Conservation (phyloP, 73 alveolate genomes). For the Paramecium primaurelia region DNA sequence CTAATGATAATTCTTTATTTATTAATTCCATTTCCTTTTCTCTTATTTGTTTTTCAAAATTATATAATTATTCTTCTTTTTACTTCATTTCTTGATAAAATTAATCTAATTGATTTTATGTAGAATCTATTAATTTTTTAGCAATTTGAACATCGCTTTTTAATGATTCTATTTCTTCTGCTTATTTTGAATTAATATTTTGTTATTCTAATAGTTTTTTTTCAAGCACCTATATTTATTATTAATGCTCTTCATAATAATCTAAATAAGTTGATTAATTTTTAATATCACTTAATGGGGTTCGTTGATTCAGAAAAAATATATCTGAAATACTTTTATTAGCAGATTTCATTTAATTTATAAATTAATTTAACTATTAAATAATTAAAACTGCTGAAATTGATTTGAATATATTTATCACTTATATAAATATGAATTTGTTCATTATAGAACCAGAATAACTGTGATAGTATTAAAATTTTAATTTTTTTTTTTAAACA, state of each 20-base stretch:
- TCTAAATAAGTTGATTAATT: background rate
- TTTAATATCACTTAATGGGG: background rate
- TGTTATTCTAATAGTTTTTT: conserved; percentile 9
- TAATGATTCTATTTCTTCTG: background rate
- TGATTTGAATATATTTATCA: background rate
- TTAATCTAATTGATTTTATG: background rate
- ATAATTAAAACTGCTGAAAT: background rate
- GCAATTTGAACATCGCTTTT: background rate
- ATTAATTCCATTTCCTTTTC: conserved; percentile 52
- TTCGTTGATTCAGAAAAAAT: background rate
- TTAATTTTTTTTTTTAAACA: background rate
- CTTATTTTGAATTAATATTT: background rate
- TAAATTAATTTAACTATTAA: background rate
- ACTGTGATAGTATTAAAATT: background rate
- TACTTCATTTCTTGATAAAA: background rate
- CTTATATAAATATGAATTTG: background rate
- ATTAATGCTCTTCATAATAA: background rate
- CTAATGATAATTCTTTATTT: background rate
- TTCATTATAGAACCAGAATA: too few relatives aligned
- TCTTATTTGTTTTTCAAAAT: conserved; percentile 37
- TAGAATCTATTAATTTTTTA: background rate
- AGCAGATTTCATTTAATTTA: background rate
- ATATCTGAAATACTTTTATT: background rate
- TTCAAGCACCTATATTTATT: background rate
- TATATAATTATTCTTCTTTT: background rate